Evolutionary conservation across 306 rosid species (phyloP), one percentile per base, ranked within the genome.

Genomic region (Ceratonia siliqua): DNA sequence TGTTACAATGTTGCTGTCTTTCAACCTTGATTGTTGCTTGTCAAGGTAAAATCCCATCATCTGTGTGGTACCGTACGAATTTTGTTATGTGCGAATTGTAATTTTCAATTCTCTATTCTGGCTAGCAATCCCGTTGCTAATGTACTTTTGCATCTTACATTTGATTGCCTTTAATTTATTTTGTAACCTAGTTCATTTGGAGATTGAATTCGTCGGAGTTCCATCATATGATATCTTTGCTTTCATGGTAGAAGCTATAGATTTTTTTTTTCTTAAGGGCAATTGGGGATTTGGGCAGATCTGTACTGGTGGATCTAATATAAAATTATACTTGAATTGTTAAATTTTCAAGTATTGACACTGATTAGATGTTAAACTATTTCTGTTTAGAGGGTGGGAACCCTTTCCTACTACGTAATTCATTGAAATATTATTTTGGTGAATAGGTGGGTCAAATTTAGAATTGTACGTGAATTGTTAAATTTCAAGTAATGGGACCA

Each of bases 1-100:
- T 66, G 71, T 68, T 56, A 39, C 59, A 74, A 46, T 73, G 70
- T 36, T 72, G 68, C 52, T 62, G 20, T 53, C 4, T 43, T 76
- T 81, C 63, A 70, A 5, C 24, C 48, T 41, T 45, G 39, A 39
- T 73, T 79, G 33, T 32, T 73, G 68, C 55, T 20, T 64, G 13
- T 66, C 62, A 13, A 67, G 71, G 66, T 64, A 65, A 24, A 45
- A n/a, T 65, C 52, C 14, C 62, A n/a, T 72, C 20, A 43, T 53
- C 68, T 42, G 61, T 33, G 45, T 39, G 65, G 18, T 35, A 11
- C 5, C 33, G 46, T 45, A 63, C 45, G 64, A 58, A 49, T 67
- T 46, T 54, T 66, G 63, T 56, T 43, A 70, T 48, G 15, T 57
- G 63, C 42, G 50, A 57, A 73, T 11, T 57, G 32, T 58, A 33